Conservation (phyloP, 192 early-diverging fungal species). For the Chytriomyces confervae region DNA sequence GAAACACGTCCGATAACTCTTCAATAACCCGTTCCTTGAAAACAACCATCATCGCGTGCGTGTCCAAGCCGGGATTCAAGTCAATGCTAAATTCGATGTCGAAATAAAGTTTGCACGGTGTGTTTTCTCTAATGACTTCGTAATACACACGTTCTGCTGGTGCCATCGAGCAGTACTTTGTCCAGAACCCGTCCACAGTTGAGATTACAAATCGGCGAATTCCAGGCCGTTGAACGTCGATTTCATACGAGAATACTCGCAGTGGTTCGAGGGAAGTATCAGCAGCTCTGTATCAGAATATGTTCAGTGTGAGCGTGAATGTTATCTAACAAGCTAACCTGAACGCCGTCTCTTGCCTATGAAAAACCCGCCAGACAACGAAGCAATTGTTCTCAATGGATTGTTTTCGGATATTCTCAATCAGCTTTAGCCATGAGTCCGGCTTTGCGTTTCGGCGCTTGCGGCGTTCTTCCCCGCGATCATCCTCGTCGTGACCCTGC, state of each 20-base stretch:
- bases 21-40: conserved; percentile 9
- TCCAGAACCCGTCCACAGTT: conserved; percentile 30
- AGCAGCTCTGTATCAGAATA: neutral
- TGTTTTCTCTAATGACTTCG: conserved; percentile 36
- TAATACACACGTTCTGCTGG: conserved; percentile 25
- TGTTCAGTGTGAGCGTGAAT: neutral
- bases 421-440: neutral
- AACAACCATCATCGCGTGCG: conserved; percentile 22
- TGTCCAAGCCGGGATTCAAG: conserved; percentile 28
- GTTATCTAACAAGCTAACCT: neutral
- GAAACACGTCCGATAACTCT: neutral
- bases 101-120: conserved; percentile 44
- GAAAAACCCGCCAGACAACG: conserved; percentile 11
- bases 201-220: conserved; percentile 39
- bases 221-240: conserved; percentile 26
- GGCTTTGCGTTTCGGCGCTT: too few relatives aligned
- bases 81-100: conserved; percentile 38
- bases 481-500: too few relatives aligned
- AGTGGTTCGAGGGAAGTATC: conserved; percentile 3
- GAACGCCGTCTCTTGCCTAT: conserved; percentile 14
- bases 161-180: conserved; percentile 23
- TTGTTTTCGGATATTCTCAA: neutral
- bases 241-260: conserved; percentile 38
- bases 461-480: too few relatives aligned
- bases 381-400: neutral